These are phyloP conservation scores for Quaeritorhiza haematococci DNA, from an alignment of 371 early-diverging fungal species.

Conservation along the genomic window DNA sequence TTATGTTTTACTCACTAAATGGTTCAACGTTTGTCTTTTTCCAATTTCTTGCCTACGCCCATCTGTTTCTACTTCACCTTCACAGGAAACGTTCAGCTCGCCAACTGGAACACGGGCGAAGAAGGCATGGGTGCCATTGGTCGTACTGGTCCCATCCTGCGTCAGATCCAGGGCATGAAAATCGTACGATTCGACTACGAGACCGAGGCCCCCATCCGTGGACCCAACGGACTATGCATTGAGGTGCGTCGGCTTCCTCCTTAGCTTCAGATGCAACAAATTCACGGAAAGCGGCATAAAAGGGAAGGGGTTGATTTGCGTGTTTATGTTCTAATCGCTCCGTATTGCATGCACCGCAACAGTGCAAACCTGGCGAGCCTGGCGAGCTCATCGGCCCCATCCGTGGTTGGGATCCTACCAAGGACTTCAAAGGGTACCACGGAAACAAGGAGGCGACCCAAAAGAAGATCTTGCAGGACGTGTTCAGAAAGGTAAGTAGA, in stretches of 20 bases:
- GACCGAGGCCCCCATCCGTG: background rate
- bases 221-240: background rate
- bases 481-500: slow-evolving; percentile 16
- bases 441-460: slow-evolving; percentile 32
- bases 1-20: too few species aligned
- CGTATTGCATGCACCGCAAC: too few species aligned
- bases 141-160: slow-evolving; percentile 14
- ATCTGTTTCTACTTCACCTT: too few species aligned
- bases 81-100: too few species aligned
- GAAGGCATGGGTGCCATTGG: background rate
- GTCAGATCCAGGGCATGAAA: background rate
- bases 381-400: background rate
- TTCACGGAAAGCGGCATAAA: too few species aligned
- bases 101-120: background rate
- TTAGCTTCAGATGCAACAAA: too few species aligned
- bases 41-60: too few species aligned
- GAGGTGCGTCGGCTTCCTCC: too few species aligned
- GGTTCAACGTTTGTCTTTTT: too few species aligned
- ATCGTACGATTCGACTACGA: background rate
- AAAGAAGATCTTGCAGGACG: slow-evolving; percentile 41
- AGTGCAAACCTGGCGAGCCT: too few species aligned
- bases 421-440: background rate
- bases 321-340: too few species aligned
- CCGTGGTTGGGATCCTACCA: background rate
- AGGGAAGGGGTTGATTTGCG: too few species aligned